Conservation (phyloP, 106 monocot genomes). For the Acanthochlamys bracteata region DNA sequence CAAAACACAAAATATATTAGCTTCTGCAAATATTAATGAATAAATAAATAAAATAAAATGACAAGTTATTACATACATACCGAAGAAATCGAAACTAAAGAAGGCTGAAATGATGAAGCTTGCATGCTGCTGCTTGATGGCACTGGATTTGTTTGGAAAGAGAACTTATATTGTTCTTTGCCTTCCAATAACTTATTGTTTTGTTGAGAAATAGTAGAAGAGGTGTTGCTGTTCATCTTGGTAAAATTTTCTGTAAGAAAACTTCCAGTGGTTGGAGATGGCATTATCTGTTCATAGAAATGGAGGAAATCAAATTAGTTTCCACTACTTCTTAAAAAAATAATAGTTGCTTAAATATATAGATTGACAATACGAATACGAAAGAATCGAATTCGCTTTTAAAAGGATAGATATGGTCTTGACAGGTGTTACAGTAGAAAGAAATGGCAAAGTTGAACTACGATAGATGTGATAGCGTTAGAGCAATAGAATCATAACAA, state of each 20-base stretch:
- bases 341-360: background rate
- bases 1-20: background rate
- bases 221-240: conserved; percentile 12
- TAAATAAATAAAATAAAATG: background rate
- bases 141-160: conserved; percentile 22
- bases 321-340: background rate
- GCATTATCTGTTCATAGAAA: conserved; percentile 12
- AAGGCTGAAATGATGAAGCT: background rate
- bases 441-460: too few relatives aligned
- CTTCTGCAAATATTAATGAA: background rate
- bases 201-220: conserved; percentile 13
- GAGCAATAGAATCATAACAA: too few relatives aligned
- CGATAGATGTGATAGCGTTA: too few relatives aligned
- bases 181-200: conserved; percentile 21
- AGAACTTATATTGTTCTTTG: conserved; percentile 22
- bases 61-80: background rate
- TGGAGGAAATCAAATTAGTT: too few relatives aligned
- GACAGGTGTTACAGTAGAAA: too few relatives aligned
- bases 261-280: conserved; percentile 32
- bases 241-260: conserved; percentile 13
- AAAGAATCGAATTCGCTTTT: too few relatives aligned
- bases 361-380: too few relatives aligned
- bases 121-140: background rate
- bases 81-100: background rate
- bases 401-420: too few relatives aligned